Percentiles rank a stretch among this genome's conserved stretches.
phyloP scores from a whole-genome alignment of 176 grass and related monocot species.

The Elymus sibiricus region DNA sequence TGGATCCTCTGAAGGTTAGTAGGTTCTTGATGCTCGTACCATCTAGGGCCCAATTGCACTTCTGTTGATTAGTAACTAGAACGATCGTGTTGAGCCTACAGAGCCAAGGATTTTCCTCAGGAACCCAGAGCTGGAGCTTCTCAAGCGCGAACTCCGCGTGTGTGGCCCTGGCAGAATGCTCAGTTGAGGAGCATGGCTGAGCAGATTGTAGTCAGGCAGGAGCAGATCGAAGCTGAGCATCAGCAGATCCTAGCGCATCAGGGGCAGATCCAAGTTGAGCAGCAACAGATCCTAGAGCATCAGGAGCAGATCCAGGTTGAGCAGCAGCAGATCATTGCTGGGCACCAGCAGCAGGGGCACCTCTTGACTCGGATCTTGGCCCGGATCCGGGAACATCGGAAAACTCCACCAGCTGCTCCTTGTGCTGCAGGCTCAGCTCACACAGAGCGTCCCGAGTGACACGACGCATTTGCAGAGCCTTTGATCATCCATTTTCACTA shows the following conservation, averaged over 20 bases:
- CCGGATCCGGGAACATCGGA: not conserved
- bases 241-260: not conserved
- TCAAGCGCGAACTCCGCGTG: not conserved
- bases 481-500: not conserved
- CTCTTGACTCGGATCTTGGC: not conserved
- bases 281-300: not conserved
- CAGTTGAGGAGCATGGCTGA: slow-evolving; percentile 4
- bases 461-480: not conserved
- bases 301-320: not conserved
- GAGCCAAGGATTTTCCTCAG: not conserved
- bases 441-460: not conserved
- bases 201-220: not conserved
- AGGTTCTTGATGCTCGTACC: not conserved
- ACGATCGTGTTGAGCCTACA: not conserved
- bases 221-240: not conserved
- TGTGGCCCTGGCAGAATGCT: not conserved
- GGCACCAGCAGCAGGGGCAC: not conserved
- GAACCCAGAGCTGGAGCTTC: slow-evolving; percentile 10
- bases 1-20: slow-evolving; percentile 4
- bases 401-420: not conserved
- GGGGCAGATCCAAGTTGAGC: not conserved
- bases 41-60: not conserved
- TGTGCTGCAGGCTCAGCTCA: not conserved
- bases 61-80: slow-evolving; percentile 4
- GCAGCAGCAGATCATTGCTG: slow-evolving; percentile 1